Evolutionary conservation across 805 yeast species (phyloP).

Genomic region (Lachancea sp.): DNA sequence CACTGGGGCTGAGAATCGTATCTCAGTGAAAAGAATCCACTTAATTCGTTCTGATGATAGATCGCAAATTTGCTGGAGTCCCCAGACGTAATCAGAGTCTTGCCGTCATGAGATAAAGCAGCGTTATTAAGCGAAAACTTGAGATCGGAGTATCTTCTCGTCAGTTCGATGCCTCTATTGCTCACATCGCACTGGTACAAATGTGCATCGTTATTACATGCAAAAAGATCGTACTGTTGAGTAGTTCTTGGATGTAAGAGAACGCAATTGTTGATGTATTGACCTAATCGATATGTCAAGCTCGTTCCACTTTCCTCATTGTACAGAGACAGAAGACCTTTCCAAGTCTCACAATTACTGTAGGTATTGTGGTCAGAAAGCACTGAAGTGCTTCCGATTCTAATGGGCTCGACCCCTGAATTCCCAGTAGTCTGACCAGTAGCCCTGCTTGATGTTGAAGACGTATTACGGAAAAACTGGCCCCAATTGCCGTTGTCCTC

Average conservation of each 20-base stretch:
- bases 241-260: slow-evolving; percentile 41
- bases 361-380: slow-evolving; percentile 27
- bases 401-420: slow-evolving; percentile 20
- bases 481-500: slow-evolving; percentile 27
- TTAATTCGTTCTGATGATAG: slow-evolving; percentile 33
- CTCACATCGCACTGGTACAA: slow-evolving; percentile 59
- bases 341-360: slow-evolving; percentile 35
- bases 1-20: slow-evolving; percentile 26
- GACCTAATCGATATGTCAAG: slow-evolving; percentile 59
- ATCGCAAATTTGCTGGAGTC: slow-evolving; percentile 65
- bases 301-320: slow-evolving; percentile 43
- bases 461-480: slow-evolving; percentile 1
- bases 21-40: slow-evolving; percentile 23
- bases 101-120: slow-evolving; percentile 55
- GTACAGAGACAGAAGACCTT: slow-evolving; percentile 44
- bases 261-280: slow-evolving; percentile 78
- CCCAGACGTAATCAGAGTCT: slow-evolving; percentile 62
- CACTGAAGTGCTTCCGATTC: slow-evolving; percentile 25
- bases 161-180: slow-evolving; percentile 41
- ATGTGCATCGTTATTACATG: slow-evolving; percentile 79
- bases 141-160: slow-evolving; percentile 40
- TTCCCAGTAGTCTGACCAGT: not conserved
- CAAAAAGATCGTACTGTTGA: slow-evolving; percentile 47
- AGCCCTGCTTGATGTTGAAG: not conserved
- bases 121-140: slow-evolving; percentile 73